Conservation (phyloP, 345 rosid genomes). For the Kernera saxatilis region DNA sequence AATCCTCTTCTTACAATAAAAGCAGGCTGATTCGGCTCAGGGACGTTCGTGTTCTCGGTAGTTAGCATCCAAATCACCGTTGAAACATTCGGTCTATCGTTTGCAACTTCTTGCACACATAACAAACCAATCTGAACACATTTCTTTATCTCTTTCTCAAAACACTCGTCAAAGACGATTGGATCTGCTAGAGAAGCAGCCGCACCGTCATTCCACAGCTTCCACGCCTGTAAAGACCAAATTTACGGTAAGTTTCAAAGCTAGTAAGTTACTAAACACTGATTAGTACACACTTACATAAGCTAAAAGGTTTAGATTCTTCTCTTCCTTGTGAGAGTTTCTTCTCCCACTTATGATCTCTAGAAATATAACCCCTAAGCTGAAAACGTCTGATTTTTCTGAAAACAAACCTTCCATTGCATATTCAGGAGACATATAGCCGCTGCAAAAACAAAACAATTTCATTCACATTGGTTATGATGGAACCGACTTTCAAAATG, state of each 20-base stretch:
- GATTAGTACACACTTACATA: slow-evolving; percentile 29
- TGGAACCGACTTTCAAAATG: not conserved
- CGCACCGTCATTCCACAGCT: slow-evolving; percentile 30
- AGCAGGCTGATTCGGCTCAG: slow-evolving; percentile 24
- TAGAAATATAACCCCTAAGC: slow-evolving; percentile 40
- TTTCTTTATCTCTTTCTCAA: slow-evolving; percentile 19
- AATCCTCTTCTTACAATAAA: slow-evolving; percentile 17
- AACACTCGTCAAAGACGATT: slow-evolving; percentile 3
- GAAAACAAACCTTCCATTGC: slow-evolving; percentile 41
- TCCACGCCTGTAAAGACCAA: slow-evolving; percentile 34
- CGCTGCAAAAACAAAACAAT: slow-evolving; percentile 23
- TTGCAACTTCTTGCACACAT: slow-evolving; percentile 38
- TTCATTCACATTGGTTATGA: not conserved
- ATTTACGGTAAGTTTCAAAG: not conserved
- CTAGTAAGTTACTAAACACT: not conserved
- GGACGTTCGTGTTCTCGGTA: slow-evolving; percentile 7
- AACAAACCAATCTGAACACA: slow-evolving; percentile 40
- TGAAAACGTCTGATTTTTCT: slow-evolving; percentile 42
- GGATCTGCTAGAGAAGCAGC: slow-evolving; percentile 30
- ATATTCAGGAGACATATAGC: slow-evolving; percentile 51
- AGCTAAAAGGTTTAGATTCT: slow-evolving; percentile 21
- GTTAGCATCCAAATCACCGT: slow-evolving; percentile 30
- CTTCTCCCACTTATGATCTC: slow-evolving; percentile 42
- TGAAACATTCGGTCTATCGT: slow-evolving; percentile 38
- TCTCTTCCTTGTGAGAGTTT: slow-evolving; percentile 34